Evolutionary conservation across 1,284 basidiomycete species (phyloP).

Genomic region (Marasmius oreades): DNA sequence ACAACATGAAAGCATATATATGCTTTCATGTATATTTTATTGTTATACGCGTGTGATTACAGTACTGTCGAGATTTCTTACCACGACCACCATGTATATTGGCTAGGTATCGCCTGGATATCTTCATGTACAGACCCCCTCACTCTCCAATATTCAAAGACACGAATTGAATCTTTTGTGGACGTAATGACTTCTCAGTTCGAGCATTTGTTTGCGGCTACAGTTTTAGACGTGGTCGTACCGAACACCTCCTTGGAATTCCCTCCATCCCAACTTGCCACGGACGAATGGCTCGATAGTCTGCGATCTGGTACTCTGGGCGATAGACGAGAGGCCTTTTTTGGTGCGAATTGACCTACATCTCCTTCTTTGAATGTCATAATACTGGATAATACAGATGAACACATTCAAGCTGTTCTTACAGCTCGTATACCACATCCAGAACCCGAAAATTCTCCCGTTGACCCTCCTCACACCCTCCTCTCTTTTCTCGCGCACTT

Average conservation of each 20-base stretch:
- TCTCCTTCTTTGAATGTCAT: background rate
- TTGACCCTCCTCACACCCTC: slow-evolving; percentile 50
- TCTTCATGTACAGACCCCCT: background rate
- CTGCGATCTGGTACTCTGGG: background rate
- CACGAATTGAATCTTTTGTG: background rate
- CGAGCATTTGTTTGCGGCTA: background rate
- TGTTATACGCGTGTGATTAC: too few species aligned
- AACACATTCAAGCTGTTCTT: slow-evolving; percentile 71
- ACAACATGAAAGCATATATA: too few species aligned
- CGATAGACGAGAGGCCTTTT: slow-evolving; percentile 1
- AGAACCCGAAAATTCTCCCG: slow-evolving; percentile 26
- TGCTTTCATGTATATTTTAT: too few species aligned
- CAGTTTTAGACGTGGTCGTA: background rate
- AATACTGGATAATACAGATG: slow-evolving; percentile 39
- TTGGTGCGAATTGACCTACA: background rate
- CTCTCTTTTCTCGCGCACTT: slow-evolving; percentile 66
- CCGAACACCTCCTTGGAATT: slow-evolving; percentile 1
- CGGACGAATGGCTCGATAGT: slow-evolving; percentile 21
- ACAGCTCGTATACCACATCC: slow-evolving; percentile 49
- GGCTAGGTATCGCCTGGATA: background rate
- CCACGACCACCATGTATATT: background rate
- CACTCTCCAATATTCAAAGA: background rate
- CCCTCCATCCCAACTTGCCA: background rate
- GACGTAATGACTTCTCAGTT: background rate
- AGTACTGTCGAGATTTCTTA: background rate